Base-by-base conservation (phyloP, 768 basidiomycete species). In the Suillus decipiens region DNA sequence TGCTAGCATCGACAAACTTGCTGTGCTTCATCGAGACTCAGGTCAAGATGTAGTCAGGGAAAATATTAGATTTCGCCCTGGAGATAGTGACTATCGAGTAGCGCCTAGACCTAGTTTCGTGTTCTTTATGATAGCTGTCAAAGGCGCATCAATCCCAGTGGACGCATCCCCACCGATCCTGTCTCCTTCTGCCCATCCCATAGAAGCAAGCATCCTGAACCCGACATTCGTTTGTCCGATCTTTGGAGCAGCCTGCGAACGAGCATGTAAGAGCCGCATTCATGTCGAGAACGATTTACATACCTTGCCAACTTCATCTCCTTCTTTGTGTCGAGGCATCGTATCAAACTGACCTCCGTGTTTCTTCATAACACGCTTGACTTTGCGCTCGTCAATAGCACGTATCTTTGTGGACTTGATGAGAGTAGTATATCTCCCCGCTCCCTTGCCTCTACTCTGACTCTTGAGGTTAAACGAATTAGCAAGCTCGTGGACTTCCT, bases 101-200 rank as follows among this genome's bases (percentile, higher is more conserved):
- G 94, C 93, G 17, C 95, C 95, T 61, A 97, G 76, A 0, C 95
- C 95, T 14, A 89, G 79, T 76, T 93, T 96, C 19, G 93, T 88
- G 64, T 84, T 86, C 77, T 96, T 97, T 74, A 96, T 89, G 57
- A 94, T 84, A 14, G 93, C 95, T 0, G 86, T 86, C 60, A 97
- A 77, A 39, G 95, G 95, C 6, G 76, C 86, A 31, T 89, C 87
- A 61, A 96, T 74, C 0, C 93, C 93, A 37, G 77, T 84, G 9
- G 81, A 78, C 7, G 66, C 64, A 1, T 76, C 70, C 0, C 83
- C 80, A 5, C 95, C 95, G 68, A 96, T 95, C 14, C 83, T 78
- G 47, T 86, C 82, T 0, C 95, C 95, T 69, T 94, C 92, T 3
- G 84, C 73, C 95, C 95, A 96, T 47, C 96, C 96, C 96, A 98